phyloP scores from a whole-genome alignment of 306 rosid genomes.

The Morella rubra region DNA sequence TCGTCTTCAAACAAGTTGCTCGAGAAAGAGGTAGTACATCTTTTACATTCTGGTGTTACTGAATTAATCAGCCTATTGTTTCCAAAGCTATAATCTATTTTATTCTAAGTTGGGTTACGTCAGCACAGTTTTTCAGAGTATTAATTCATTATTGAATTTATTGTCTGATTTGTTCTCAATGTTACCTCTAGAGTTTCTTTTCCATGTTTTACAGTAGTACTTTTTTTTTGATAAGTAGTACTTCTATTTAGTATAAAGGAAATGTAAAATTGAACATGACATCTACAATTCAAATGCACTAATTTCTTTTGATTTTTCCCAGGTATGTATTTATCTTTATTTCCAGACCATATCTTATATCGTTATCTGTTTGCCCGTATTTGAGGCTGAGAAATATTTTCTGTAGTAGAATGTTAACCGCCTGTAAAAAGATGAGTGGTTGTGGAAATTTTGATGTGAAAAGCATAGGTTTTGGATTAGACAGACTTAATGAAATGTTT shows the following conservation, averaged over 20 bases:
- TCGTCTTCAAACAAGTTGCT: slow-evolving; percentile 31
- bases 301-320: neutral
- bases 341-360: neutral
- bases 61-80: slow-evolving; percentile 8
- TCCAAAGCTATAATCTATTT: slow-evolving; percentile 1
- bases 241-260: neutral
- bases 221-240: too few species aligned
- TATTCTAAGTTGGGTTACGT: too few species aligned
- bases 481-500: neutral
- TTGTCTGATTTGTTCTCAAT: neutral
- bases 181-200: neutral
- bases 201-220: neutral
- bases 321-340: neutral
- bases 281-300: neutral
- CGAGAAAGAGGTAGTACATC: slow-evolving; percentile 36
- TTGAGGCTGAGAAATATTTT: neutral
- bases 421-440: neutral
- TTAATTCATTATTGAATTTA: too few species aligned
- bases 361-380: neutral
- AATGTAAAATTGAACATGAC: too few species aligned
- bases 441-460: neutral
- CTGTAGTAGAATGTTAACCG: neutral
- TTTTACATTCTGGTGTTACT: slow-evolving; percentile 4
- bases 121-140: too few species aligned
- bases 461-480: neutral